Base-by-base conservation (phyloP, 495 filamentous ascomycete genomes). In the Amphirosellinia nigrospora region DNA sequence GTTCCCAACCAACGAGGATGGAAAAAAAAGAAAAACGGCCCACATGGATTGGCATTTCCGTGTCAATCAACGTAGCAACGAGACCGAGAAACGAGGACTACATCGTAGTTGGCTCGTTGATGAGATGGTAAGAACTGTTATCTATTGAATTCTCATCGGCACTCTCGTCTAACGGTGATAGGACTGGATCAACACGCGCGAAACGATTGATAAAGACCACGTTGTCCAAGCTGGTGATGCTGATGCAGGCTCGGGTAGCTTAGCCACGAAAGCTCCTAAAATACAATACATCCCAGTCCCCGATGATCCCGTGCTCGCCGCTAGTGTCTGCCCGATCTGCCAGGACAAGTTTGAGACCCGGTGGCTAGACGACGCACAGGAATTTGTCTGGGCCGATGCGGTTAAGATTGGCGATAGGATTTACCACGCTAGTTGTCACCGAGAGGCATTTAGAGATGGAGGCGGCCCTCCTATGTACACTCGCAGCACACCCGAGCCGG, bases 41-140 rank as follows among this genome's bases (percentile, higher is more conserved):
- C 96, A 99, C 81, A 86, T 98, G 79, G 96, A 99, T 78, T 98
- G 95, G 96, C 96, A 99, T 79, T 99, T 99, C 83, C 88, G 90
- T 36, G 95, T 95, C 3, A 95, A 97, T 77, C 92, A 93, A 78
- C 91, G 94, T 30, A 91, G 96, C 82, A 88, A 88, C 7, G 95
- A 98, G 48, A 89, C 89, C 46, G 88, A 91, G 71, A 92, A 89
- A 77, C 87, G 93, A 50, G 94, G 92, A 11, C 92, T 96, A 72
- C 93, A 93, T 74, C 89, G 96, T 39, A 94, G 91, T 78, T 98
- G 93, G 93, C 97, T 96, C 77, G 91, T 97, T 58, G 93, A 94
- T 76, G 93, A 97, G 83, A 82, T 92, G 86, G 93, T 95, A 84
- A 80, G 91, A 86, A 58, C 62, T 13, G 66, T 65, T n/a, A 50